Evolutionary conservation across 208 protist genomes (phyloP).

Genomic region (Zelonia costaricensis): DNA sequence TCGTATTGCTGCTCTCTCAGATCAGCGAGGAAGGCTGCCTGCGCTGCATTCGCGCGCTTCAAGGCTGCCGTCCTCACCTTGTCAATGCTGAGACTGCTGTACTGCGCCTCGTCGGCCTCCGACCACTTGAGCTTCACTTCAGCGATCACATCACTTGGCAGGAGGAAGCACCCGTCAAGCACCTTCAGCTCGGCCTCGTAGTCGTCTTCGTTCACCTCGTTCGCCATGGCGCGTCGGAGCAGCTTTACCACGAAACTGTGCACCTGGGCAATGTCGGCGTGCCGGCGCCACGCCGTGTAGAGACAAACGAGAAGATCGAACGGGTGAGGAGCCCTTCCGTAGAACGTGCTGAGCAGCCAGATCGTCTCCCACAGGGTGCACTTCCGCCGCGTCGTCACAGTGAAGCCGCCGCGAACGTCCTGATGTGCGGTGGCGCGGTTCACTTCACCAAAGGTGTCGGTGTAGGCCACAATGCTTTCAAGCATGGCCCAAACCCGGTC

Average conservation of each 20-base stretch:
- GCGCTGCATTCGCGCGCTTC: background rate
- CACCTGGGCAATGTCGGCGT: background rate
- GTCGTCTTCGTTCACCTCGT: background rate
- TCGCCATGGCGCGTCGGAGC: background rate
- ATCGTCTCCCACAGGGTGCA: background rate
- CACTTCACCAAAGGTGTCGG: background rate
- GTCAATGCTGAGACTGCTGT: background rate
- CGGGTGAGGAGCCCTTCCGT: background rate
- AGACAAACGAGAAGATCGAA: constrained; percentile 5
- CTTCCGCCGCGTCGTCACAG: background rate
- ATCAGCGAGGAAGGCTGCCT: background rate
- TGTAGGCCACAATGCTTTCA: background rate
- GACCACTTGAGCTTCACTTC: background rate
- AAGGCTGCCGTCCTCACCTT: background rate
- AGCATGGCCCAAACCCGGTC: background rate
- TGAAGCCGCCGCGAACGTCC: background rate
- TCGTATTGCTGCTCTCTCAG: background rate
- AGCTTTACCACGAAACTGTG: background rate
- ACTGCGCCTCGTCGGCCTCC: background rate
- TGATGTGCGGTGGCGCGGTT: background rate
- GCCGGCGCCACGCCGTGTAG: background rate
- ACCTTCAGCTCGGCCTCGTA: background rate
- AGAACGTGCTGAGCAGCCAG: background rate
- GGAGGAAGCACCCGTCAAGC: background rate
- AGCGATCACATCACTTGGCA: background rate